Conservation (phyloP, 495 filamentous ascomycete genomes). For the Letharia lupina region DNA sequence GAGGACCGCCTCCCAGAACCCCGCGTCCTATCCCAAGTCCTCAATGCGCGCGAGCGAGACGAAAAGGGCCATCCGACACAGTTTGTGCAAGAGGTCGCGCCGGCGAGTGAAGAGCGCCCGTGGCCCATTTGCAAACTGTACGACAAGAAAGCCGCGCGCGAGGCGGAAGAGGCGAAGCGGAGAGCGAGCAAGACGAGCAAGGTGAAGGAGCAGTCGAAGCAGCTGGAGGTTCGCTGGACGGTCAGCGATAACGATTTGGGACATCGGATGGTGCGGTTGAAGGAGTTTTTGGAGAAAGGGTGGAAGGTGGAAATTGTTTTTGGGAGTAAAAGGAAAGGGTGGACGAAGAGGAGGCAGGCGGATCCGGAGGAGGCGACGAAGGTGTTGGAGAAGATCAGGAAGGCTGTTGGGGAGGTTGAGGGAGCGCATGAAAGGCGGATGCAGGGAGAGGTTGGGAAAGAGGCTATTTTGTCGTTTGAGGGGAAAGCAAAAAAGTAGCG, state of each 20-base stretch:
- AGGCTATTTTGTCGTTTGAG: constrained; percentile 21
- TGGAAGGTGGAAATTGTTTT: constrained; percentile 54
- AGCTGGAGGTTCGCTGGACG: constrained; percentile 79
- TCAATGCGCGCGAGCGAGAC: constrained; percentile 41
- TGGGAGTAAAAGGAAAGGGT: constrained; percentile 38
- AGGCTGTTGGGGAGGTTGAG: constrained; percentile 17
- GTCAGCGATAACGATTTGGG: constrained; percentile 59
- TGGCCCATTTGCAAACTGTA: constrained; percentile 60
- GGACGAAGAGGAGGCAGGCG: constrained; percentile 24
- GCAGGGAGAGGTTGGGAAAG: constrained; percentile 15
- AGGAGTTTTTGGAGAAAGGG: constrained; percentile 55
- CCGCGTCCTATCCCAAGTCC: constrained; percentile 33
- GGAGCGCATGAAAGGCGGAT: constrained; percentile 23
- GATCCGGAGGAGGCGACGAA: constrained; percentile 11
- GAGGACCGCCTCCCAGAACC: constrained; percentile 40
- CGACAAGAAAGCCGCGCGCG: constrained; percentile 39
- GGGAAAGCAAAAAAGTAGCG: constrained; percentile 17
- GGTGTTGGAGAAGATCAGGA: constrained; percentile 21
- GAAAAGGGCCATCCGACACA: constrained; percentile 27
- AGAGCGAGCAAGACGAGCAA: constrained; percentile 25
- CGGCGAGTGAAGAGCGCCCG: constrained; percentile 22
- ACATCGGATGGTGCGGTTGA: constrained; percentile 52
- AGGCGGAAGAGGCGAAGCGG: constrained; percentile 36
- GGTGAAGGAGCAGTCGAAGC: constrained; percentile 44
- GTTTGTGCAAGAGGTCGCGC: constrained; percentile 51